Evolutionary conservation across 192 early-diverging fungal species (phyloP).

Genomic region (Nowakowskiella sp.): DNA sequence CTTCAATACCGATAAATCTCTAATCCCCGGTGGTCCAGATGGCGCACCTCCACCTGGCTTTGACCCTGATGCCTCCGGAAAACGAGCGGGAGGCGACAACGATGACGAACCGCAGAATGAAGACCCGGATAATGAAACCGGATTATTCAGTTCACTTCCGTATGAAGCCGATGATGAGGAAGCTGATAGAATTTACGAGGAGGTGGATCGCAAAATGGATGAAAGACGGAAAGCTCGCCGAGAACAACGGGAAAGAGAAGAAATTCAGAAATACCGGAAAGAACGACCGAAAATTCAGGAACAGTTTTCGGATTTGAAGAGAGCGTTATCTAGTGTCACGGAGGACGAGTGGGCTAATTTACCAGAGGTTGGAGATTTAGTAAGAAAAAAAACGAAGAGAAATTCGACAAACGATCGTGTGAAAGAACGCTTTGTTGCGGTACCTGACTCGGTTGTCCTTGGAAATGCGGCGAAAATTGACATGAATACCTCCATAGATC

Average conservation of each 20-base stretch:
- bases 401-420: conserved; percentile 36
- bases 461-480: conserved; percentile 38
- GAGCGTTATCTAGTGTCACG: conserved; percentile 63
- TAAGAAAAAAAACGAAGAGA: conserved; percentile 66
- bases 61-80: conserved; percentile 15
- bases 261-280: conserved; percentile 54
- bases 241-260: conserved; percentile 65
- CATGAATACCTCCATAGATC: conserved; percentile 53
- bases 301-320: conserved; percentile 86
- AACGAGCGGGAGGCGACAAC: conserved; percentile 53
- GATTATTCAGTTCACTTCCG: conserved; percentile 74
- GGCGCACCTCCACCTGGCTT: conserved; percentile 7
- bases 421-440: conserved; percentile 34
- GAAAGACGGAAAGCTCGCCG: conserved; percentile 66
- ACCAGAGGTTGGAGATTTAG: conserved; percentile 79
- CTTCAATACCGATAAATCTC: conserved; percentile 15
- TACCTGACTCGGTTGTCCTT: conserved; percentile 63
- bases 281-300: conserved; percentile 76
- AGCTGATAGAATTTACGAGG: conserved; percentile 85
- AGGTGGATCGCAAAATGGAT: conserved; percentile 86
- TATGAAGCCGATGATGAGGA: conserved; percentile 98
- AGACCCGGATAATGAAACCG: conserved; percentile 91
- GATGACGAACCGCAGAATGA: conserved; percentile 69
- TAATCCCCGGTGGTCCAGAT: conserved; percentile 10
- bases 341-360: conserved; percentile 82